These are phyloP conservation scores for Cadophora sp. DNA, from an alignment of 2,329 filamentous ascomycete species.

Conservation along the genomic window DNA sequence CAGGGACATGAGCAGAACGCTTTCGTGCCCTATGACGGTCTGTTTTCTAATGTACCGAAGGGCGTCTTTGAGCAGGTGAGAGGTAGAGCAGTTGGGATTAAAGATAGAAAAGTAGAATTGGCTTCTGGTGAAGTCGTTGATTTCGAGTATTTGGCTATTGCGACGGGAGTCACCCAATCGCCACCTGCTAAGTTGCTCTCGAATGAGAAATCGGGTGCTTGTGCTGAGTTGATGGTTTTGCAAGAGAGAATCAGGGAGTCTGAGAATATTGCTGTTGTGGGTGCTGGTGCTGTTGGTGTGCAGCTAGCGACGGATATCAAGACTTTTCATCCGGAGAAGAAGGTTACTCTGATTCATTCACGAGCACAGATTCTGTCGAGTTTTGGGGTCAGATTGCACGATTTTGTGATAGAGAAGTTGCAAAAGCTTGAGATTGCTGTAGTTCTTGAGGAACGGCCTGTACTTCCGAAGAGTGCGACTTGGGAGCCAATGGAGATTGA, in stretches of 20 bases:
- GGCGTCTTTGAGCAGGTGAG: constrained; percentile 46
- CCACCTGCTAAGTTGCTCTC: constrained; percentile 46
- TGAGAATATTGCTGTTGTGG: constrained; percentile 47
- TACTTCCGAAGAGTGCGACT: constrained; percentile 17
- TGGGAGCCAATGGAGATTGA: constrained; percentile 21
- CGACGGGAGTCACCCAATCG: constrained; percentile 49
- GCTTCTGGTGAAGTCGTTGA: constrained; percentile 46
- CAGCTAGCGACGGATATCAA: constrained; percentile 58
- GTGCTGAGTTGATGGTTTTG: constrained; percentile 43
- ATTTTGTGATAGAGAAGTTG: constrained; percentile 46
- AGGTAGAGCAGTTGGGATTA: constrained; percentile 45
- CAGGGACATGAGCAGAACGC: constrained; percentile 53
- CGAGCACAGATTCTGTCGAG: constrained; percentile 49
- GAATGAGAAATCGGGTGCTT: constrained; percentile 43
- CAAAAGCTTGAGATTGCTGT: constrained; percentile 49
- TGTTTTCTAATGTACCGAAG: constrained; percentile 41
- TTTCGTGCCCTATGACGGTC: constrained; percentile 55
- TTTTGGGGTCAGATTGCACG: constrained; percentile 52
- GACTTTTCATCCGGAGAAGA: constrained; percentile 53
- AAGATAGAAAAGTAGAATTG: constrained; percentile 44
- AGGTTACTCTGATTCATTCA: constrained; percentile 56
- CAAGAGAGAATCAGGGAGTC: constrained; percentile 44
- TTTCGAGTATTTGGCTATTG: constrained; percentile 52
- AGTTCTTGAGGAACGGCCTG: constrained; percentile 47
- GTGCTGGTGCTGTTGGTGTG: constrained; percentile 57